Evolutionary conservation across 352 stramenopile species (phyloP).

Genomic region (Globisporangium uncinulatum): DNA sequence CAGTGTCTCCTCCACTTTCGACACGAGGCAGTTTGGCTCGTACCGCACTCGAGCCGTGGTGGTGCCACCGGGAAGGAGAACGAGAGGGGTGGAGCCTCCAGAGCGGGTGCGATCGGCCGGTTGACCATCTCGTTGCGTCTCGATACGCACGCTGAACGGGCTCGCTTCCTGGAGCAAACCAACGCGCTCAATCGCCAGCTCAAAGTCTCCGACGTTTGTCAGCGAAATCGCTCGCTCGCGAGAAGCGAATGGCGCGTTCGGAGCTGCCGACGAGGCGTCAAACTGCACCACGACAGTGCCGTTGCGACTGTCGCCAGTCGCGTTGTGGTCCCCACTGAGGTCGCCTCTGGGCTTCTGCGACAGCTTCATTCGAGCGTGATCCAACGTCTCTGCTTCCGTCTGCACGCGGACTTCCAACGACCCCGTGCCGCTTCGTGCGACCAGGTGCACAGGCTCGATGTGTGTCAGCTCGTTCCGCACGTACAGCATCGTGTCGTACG

Average conservation of each 20-base stretch:
- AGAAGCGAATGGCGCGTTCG: not conserved
- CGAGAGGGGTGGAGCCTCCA: not conserved
- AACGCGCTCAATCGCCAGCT: not conserved
- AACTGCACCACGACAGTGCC: not conserved
- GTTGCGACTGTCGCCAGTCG: not conserved
- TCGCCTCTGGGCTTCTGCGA: not conserved
- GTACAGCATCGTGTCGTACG: constrained; percentile 29
- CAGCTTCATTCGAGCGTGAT: not conserved
- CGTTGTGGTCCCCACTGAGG: not conserved
- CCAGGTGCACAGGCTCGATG: constrained; percentile 38
- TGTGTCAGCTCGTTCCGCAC: constrained; percentile 66
- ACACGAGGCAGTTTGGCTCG: constrained; percentile 20
- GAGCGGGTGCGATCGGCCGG: not conserved
- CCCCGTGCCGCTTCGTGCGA: constrained; percentile 37
- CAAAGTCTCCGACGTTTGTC: constrained; percentile 6
- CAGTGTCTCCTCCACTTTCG: constrained; percentile 17
- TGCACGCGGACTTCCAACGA: constrained; percentile 16
- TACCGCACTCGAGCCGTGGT: constrained; percentile 11
- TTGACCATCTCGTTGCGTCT: not conserved
- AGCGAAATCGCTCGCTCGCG: constrained; percentile 3
- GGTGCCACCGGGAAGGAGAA: not conserved
- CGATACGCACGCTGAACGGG: not conserved
- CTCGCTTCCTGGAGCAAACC: not conserved
- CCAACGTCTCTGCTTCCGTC: not conserved
- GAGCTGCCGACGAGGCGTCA: not conserved